Conservation (phyloP, 1,284 basidiomycete species). For the Irpex rosettiformis region DNA sequence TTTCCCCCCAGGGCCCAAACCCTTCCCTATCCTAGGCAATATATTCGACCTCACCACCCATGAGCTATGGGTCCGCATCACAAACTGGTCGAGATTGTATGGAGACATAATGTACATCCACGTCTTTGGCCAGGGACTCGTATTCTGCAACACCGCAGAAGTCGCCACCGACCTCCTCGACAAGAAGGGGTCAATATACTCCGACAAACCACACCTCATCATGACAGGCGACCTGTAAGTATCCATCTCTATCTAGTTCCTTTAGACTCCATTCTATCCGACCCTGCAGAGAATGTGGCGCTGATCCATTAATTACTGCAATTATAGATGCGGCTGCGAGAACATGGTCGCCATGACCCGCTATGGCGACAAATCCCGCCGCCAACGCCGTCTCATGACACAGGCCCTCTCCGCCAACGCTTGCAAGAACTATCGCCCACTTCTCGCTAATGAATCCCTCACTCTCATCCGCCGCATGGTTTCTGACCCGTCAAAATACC, state of each 20-base stretch:
- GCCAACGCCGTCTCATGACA: slow-evolving; percentile 64
- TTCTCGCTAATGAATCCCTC: slow-evolving; percentile 49
- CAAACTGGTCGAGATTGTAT: slow-evolving; percentile 29
- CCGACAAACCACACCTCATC: slow-evolving; percentile 63
- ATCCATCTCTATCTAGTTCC: not conserved
- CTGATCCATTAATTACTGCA: slow-evolving; percentile 16
- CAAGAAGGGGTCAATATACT: slow-evolving; percentile 64
- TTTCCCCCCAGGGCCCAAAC: slow-evolving; percentile 64
- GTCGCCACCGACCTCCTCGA: slow-evolving; percentile 61
- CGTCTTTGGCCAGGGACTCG: slow-evolving; percentile 58
- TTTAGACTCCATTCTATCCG: not conserved
- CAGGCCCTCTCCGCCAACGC: slow-evolving; percentile 51
- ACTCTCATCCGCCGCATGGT: slow-evolving; percentile 30
- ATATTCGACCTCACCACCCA: slow-evolving; percentile 53
- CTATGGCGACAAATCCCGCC: slow-evolving; percentile 58
- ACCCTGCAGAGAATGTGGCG: not conserved
- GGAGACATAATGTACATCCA: slow-evolving; percentile 67
- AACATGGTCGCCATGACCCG: slow-evolving; percentile 72
- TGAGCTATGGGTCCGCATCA: slow-evolving; percentile 38
- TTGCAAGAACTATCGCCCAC: slow-evolving; percentile 55
- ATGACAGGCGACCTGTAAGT: slow-evolving; percentile 57
- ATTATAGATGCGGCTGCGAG: slow-evolving; percentile 55
- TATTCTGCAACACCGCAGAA: slow-evolving; percentile 61
- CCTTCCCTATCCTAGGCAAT: slow-evolving; percentile 62
- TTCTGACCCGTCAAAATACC: slow-evolving; percentile 28